phyloP scores from a whole-genome alignment of 2,329 filamentous ascomycete species.

The Fusarium setosum region DNA sequence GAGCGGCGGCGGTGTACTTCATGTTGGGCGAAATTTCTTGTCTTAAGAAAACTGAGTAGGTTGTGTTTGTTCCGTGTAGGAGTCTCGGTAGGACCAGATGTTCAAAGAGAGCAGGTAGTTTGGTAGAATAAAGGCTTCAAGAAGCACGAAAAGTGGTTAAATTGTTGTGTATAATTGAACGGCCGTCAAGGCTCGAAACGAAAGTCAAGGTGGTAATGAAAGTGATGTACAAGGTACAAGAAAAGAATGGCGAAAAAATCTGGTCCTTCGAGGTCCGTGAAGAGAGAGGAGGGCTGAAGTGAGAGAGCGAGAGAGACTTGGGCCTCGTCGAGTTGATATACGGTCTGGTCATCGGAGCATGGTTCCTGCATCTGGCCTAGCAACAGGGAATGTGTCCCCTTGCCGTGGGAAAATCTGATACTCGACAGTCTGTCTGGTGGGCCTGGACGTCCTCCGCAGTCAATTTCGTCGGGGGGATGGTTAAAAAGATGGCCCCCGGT shows the following conservation, averaged over 20 bases:
- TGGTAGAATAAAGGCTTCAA: conserved; percentile 18
- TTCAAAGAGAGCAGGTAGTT: conserved; percentile 31
- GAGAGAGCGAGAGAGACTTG: not conserved
- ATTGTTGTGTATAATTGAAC: conserved; percentile 30
- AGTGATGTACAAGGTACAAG: conserved; percentile 44
- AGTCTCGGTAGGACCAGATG: conserved; percentile 46
- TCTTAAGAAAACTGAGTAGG: not conserved
- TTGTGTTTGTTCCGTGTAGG: conserved; percentile 8
- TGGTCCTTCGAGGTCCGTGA: conserved; percentile 47
- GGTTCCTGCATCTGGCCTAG: conserved; percentile 36
- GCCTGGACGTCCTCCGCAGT: conserved; percentile 11
- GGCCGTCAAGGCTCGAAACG: conserved; percentile 46
- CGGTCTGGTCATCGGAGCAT: conserved; percentile 10
- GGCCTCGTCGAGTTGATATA: conserved; percentile 39
- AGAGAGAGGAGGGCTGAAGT: conserved; percentile 40
- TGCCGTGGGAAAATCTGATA: conserved; percentile 17
- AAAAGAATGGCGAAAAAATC: conserved; percentile 47
- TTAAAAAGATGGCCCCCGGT: conserved; percentile 1
- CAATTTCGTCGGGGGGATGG: conserved; percentile 25
- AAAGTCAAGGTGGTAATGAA: conserved; percentile 42
- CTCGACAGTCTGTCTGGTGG: conserved; percentile 21
- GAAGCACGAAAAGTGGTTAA: conserved; percentile 27
- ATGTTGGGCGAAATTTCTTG: conserved; percentile 34
- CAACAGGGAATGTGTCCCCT: not conserved
- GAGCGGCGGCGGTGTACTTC: conserved; percentile 36